Conservation (phyloP, 1,139 yeast genomes). For the Geotrichum reessii region DNA sequence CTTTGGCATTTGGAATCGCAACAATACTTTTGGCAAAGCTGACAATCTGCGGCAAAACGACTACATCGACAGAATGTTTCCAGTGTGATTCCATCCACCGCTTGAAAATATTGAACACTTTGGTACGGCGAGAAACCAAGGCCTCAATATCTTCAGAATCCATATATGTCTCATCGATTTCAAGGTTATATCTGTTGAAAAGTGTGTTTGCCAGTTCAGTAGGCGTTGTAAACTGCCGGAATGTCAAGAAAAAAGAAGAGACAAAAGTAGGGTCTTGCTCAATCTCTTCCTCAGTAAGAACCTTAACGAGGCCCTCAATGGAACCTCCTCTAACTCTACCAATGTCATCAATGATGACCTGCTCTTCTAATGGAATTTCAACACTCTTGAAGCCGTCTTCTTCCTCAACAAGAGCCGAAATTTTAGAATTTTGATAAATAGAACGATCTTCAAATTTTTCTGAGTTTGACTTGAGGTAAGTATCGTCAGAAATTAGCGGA, state of each 20-base stretch:
- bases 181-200: constrained; percentile 57
- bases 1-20: constrained; percentile 27
- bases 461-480: neutral
- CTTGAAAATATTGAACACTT: constrained; percentile 63
- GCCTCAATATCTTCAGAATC: constrained; percentile 29
- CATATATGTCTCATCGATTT: constrained; percentile 34
- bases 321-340: constrained; percentile 72
- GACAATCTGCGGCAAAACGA: constrained; percentile 58
- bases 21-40: constrained; percentile 63
- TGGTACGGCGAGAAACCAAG: constrained; percentile 57
- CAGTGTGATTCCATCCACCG: constrained; percentile 88
- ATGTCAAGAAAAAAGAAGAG: constrained; percentile 75
- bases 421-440: neutral
- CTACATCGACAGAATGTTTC: constrained; percentile 59
- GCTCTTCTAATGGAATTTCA: constrained; percentile 19
- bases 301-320: constrained; percentile 63
- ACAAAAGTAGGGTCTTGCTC: constrained; percentile 65
- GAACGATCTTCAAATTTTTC: neutral
- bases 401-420: neutral
- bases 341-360: constrained; percentile 43
- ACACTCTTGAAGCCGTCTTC: neutral
- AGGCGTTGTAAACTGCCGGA: constrained; percentile 68
- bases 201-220: constrained; percentile 65
- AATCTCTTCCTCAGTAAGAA: constrained; percentile 62
- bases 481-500: constrained; percentile 12